Conservation (phyloP, 257 asterid genomes). For the Lycium barbarum region DNA sequence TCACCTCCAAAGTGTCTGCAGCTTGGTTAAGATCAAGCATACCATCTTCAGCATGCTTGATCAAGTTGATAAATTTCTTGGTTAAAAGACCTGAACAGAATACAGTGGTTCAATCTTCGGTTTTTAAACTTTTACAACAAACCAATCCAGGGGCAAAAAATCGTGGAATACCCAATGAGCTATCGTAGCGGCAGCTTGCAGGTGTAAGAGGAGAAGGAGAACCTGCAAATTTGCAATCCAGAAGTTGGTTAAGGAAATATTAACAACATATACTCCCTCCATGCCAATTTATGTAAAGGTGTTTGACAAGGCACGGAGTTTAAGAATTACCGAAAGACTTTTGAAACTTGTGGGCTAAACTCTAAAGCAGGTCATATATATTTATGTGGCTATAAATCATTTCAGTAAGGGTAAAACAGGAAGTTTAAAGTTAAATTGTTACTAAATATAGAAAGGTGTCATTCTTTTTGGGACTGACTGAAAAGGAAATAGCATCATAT, state of each 20-base stretch:
- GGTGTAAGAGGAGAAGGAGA: constrained; percentile 89
- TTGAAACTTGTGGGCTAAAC: no score
- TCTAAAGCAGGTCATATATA: no score
- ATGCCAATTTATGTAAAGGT: no score
- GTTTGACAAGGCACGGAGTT: no score
- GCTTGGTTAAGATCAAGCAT: constrained; percentile 91
- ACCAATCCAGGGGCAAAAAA: background rate
- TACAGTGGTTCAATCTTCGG: background rate
- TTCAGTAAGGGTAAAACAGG: no score
- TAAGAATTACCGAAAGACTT: no score
- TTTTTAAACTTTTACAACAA: background rate
- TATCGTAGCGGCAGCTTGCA: constrained; percentile 93
- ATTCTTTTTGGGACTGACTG: no score
- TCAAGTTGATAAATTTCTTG: constrained; percentile 55
- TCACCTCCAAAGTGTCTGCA: constrained; percentile 73
- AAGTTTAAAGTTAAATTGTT: no score
- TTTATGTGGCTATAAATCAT: no score
- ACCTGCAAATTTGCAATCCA: constrained; percentile 55
- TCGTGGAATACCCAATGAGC: constrained; percentile 66
- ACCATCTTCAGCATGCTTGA: constrained; percentile 75
- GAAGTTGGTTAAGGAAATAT: background rate
- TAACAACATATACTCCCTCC: background rate
- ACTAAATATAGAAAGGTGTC: no score
- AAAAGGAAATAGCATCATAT: no score
- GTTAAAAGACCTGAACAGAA: constrained; percentile 53